A percentile compares a stretch with the other conserved stretches of the same genome.
These are phyloP conservation scores for Chlorella ohadii DNA, from an alignment of 139 green algal species.

Conservation along the genomic window DNA sequence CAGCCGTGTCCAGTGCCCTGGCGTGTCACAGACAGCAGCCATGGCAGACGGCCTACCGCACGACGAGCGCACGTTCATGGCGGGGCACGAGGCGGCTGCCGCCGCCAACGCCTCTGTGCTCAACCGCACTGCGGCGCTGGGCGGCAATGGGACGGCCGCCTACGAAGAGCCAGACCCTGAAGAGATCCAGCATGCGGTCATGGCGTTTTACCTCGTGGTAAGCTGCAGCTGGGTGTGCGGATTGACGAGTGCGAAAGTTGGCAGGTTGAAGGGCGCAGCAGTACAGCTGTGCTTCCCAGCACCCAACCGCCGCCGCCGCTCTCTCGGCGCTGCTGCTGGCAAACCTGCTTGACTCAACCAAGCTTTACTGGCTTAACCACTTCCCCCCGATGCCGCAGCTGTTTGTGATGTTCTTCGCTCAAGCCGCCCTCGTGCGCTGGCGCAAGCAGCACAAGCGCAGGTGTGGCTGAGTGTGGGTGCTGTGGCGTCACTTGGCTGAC, in stretches of 20 bases:
- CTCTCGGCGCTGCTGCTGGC: no score
- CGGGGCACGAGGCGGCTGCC: neutral
- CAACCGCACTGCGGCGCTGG: neutral
- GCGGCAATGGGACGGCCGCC: neutral
- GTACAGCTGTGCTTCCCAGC: neutral
- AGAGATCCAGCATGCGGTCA: conserved; percentile 40
- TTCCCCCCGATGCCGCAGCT: conserved; percentile 2
- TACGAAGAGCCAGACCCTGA: conserved; percentile 37
- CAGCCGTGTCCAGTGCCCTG: no score
- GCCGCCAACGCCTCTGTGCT: conserved; percentile 5
- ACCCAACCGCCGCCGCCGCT: neutral
- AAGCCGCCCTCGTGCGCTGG: conserved; percentile 81
- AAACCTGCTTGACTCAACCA: neutral
- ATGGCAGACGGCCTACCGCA: no score
- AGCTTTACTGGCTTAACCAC: no score
- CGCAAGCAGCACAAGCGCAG: conserved; percentile 71
- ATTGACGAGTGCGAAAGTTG: no score
- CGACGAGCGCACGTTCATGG: no score
- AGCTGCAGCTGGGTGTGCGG: neutral
- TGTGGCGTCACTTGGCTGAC: no score
- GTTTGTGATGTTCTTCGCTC: conserved; percentile 57
- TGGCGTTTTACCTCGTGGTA: conserved; percentile 52
- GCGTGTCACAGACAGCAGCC: no score
- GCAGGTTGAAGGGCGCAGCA: no score
- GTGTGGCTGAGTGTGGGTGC: no score